phyloP scores from a whole-genome alignment of 1,284 basidiomycete species.

The Kwoniella shivajii region DNA sequence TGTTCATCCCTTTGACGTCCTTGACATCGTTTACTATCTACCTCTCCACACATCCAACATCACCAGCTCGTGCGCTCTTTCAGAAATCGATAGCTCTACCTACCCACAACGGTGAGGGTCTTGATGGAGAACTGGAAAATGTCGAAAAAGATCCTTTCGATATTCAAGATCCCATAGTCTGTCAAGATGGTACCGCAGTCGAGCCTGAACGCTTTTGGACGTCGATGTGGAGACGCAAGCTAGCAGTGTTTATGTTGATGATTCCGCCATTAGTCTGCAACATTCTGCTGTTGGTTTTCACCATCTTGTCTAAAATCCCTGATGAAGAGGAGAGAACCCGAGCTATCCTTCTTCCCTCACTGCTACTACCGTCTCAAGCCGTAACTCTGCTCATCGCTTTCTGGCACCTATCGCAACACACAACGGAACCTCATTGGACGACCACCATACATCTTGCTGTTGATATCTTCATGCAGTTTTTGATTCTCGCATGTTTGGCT shows the following conservation, averaged over 20 bases:
- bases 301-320: slow-evolving; percentile 26
- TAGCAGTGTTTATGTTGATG: slow-evolving; percentile 40
- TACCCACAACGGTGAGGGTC: slow-evolving; percentile 29
- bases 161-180: slow-evolving; percentile 68
- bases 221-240: slow-evolving; percentile 28
- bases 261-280: slow-evolving; percentile 36
- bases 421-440: slow-evolving; percentile 61
- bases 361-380: slow-evolving; percentile 64
- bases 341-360: slow-evolving; percentile 33
- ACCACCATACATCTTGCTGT: slow-evolving; percentile 68
- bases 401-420: slow-evolving; percentile 61
- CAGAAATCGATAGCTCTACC: slow-evolving; percentile 35
- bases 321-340: slow-evolving; percentile 10
- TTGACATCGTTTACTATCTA: slow-evolving; percentile 43
- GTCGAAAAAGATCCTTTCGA: slow-evolving; percentile 69
- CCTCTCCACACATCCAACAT: slow-evolving; percentile 37
- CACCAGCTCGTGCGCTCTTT: slow-evolving; percentile 29
- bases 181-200: slow-evolving; percentile 73
- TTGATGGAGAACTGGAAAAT: slow-evolving; percentile 24
- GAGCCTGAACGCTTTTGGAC: slow-evolving; percentile 69
- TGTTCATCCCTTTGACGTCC: slow-evolving; percentile 41
- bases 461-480: slow-evolving; percentile 62
- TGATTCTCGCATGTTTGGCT: slow-evolving; percentile 53
- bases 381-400: slow-evolving; percentile 64
- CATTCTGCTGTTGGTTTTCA: slow-evolving; percentile 32